Evolutionary conservation across 2,329 filamentous ascomycete genomes (phyloP).

Genomic region (Aspergillus puulaauensis): DNA sequence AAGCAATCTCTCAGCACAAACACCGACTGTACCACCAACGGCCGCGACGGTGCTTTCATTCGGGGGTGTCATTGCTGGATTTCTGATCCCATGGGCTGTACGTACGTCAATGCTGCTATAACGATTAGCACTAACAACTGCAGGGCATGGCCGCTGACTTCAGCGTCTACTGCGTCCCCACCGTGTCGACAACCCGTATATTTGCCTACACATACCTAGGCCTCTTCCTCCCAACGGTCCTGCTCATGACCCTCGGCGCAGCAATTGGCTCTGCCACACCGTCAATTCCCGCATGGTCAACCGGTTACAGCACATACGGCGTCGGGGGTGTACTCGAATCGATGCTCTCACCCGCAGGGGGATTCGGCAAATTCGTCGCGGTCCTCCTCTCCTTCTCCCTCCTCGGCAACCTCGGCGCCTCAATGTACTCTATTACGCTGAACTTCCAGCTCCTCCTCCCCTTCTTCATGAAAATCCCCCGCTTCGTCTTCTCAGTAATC

Average conservation of each 20-base stretch:
- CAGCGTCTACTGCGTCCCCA: conserved; percentile 9
- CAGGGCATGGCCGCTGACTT: conserved; percentile 12
- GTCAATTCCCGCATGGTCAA: background rate
- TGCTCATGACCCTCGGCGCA: conserved; percentile 9
- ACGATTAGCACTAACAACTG: background rate
- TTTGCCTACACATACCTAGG: conserved; percentile 11
- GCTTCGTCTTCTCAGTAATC: conserved; percentile 4
- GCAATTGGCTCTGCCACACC: background rate
- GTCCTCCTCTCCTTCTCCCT: conserved; percentile 6
- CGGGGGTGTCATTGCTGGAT: conserved; percentile 10
- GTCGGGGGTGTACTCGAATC: conserved; percentile 10
- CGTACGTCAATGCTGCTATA: background rate
- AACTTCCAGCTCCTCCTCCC: conserved; percentile 13
- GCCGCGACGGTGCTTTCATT: conserved; percentile 8
- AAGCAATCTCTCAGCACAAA: background rate
- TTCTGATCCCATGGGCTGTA: conserved; percentile 12
- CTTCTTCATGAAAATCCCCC: conserved; percentile 2
- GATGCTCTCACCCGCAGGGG: conserved; percentile 7
- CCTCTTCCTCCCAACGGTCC: conserved; percentile 10
- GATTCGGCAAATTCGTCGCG: conserved; percentile 12
- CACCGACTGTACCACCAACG: conserved; percentile 1
- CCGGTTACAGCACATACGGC: conserved; percentile 2
- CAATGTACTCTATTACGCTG: conserved; percentile 7
- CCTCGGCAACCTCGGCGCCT: conserved; percentile 8
- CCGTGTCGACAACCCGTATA: conserved; percentile 9